These are phyloP conservation scores for Pouteria campechiana DNA, from an alignment of 179 eudicot species.

Conservation along the genomic window DNA sequence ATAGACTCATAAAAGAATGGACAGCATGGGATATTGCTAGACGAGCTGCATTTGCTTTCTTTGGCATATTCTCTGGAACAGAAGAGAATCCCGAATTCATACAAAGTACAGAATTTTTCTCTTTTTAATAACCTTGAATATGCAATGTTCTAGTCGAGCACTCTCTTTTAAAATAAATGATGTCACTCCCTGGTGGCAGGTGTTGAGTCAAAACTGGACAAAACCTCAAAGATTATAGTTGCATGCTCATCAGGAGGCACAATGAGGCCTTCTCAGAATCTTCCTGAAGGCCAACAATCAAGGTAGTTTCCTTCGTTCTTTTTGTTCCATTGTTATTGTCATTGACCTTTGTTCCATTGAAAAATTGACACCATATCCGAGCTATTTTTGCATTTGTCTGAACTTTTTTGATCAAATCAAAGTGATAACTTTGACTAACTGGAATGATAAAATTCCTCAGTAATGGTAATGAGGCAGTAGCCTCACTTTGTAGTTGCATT, in stretches of 20 bases:
- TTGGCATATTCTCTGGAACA: conserved; percentile 91
- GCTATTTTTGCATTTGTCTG: neutral
- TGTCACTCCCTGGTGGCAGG: conserved; percentile 22
- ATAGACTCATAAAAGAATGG: conserved; percentile 97
- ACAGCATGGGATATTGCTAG: conserved; percentile 99
- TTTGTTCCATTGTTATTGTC: no score
- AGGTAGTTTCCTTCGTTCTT: conserved; percentile 33
- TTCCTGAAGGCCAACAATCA: conserved; percentile 96
- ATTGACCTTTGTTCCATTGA: no score
- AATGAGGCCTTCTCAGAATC: conserved; percentile 81
- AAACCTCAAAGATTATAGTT: conserved; percentile 79
- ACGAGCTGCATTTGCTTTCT: conserved; percentile 93
- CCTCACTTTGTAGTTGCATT: no score
- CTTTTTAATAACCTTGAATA: neutral
- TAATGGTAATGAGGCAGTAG: no score
- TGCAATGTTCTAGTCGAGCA: neutral
- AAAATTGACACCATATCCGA: no score
- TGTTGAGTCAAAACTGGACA: conserved; percentile 62
- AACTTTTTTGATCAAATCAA: neutral
- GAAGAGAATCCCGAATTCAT: conserved; percentile 96
- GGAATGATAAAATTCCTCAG: no score
- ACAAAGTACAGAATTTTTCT: conserved; percentile 28
- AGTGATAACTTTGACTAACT: no score
- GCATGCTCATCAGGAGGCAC: conserved; percentile 95
- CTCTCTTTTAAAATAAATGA: neutral